Percentiles rank a stretch among this genome's conserved stretches.
These are phyloP conservation scores for Agrocybe pediades DNA, from an alignment of 768 basidiomycete genomes.

Conservation along the genomic window DNA sequence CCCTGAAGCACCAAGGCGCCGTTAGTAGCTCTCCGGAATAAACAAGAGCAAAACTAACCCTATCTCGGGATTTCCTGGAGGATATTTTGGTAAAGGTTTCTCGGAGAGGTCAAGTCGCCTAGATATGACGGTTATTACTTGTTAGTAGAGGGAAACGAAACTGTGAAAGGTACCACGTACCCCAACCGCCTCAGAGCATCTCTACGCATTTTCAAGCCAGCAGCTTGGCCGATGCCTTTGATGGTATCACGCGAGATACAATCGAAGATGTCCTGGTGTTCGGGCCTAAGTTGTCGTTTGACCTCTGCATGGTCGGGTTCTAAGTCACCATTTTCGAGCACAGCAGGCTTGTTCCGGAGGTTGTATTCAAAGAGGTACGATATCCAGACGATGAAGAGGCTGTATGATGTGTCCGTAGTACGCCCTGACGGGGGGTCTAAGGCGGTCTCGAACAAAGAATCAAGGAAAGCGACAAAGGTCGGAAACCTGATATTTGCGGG, in stretches of 20 bases:
- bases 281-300: neutral
- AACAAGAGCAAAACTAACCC: no score
- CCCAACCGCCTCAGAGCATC: neutral
- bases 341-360: neutral
- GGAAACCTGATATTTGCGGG: conserved; percentile 6
- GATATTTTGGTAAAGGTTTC: neutral
- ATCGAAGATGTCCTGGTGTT: neutral
- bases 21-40: no score
- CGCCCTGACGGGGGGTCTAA: neutral
- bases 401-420: neutral
- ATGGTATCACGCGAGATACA: neutral
- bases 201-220: neutral
- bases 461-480: neutral
- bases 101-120: neutral
- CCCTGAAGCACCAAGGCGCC: no score
- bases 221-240: neutral
- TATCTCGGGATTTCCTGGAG: neutral
- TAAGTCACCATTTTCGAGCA: conserved; percentile 1
- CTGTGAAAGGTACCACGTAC: neutral
- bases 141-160: no score
- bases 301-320: neutral
- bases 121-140: neutral
- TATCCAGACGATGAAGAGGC: neutral
- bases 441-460: neutral
- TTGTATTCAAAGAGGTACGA: neutral